phyloP scores from a whole-genome alignment of 345 rosid species.

The sweet orange (Citrus sinensis) region DVS_A1.0 CM039161.1:15545001-15545500 shows the following conservation, averaged over 20 bases:
- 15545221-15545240: constrained; percentile 91
- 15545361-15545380: constrained; percentile 88
- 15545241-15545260: constrained; percentile 96
- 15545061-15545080: too few species aligned
- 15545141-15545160: constrained; percentile 82
- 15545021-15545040: too few species aligned
- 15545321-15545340: neutral
- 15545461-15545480: constrained; percentile 86
- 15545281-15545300: constrained; percentile 1
- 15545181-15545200: constrained; percentile 31
- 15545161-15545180: constrained; percentile 61
- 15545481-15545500: constrained; percentile 65
- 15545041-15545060: too few species aligned
- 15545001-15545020: too few species aligned
- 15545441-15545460: constrained; percentile 82
- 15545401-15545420: constrained; percentile 27
- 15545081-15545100: neutral
- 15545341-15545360: constrained; percentile 12
- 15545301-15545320: neutral
- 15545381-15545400: constrained; percentile 89
- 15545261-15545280: constrained; percentile 75
- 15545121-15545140: constrained; percentile 83
- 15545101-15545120: constrained; percentile 39
- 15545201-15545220: constrained; percentile 62
- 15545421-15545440: too few species aligned